Conservation (phyloP, 208 protist genomes). For the Leishmania martiniquensis region DNA sequence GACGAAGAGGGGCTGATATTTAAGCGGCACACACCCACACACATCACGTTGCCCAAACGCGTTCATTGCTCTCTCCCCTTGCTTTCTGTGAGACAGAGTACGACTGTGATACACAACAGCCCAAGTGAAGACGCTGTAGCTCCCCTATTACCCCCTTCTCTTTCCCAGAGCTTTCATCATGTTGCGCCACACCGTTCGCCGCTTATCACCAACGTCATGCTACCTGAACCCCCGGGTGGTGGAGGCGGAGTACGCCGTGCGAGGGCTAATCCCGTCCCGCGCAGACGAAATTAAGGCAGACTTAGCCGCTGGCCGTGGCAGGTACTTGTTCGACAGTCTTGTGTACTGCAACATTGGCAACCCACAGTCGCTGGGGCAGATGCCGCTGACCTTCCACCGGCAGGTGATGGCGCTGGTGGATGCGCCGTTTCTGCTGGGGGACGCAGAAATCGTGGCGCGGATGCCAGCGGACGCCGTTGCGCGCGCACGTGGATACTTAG, state of each 20-base stretch:
- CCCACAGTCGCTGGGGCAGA: conserved; percentile 96
- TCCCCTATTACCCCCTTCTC: too few relatives aligned
- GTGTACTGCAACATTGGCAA: conserved; percentile 99
- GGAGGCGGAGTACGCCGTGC: conserved; percentile 88
- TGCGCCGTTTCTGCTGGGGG: conserved; percentile 71
- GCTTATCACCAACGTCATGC: not conserved
- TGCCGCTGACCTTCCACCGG: conserved; percentile 97
- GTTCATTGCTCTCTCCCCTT: too few relatives aligned
- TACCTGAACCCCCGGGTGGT: conserved; percentile 74
- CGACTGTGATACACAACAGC: too few relatives aligned
- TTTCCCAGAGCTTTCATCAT: not conserved
- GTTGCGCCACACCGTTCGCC: not conserved
- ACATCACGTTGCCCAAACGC: too few relatives aligned
- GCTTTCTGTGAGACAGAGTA: too few relatives aligned
- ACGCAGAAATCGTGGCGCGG: conserved; percentile 37
- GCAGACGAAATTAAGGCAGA: conserved; percentile 80
- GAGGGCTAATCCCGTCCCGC: conserved; percentile 81
- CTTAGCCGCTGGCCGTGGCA: conserved; percentile 44
- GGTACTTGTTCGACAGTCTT: conserved; percentile 83
- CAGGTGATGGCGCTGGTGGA: conserved; percentile 92
- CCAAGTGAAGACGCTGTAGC: too few relatives aligned
- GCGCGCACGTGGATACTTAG: conserved; percentile 84
- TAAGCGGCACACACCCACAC: too few relatives aligned
- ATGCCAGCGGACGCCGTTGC: conserved; percentile 92
- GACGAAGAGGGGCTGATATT: too few relatives aligned